phyloP scores from a whole-genome alignment of 225 moss, liverwort and hornwort genomes.

The Bryum argenteum region DNA sequence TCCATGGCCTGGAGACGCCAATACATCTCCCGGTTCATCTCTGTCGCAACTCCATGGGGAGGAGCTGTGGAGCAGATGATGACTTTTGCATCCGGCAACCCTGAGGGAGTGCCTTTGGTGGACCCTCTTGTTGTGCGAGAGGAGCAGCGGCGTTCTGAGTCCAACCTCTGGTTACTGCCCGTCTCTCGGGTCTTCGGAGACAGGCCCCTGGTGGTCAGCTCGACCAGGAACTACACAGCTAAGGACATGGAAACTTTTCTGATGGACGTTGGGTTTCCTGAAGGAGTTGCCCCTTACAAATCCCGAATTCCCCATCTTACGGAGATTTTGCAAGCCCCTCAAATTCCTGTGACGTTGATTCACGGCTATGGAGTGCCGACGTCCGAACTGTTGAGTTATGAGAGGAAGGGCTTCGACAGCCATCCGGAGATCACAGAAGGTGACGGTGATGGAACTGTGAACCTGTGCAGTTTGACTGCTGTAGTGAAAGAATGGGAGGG shows the following conservation, averaged over 20 bases:
- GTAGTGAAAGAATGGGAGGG: slow-evolving; percentile 53
- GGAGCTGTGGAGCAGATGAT: slow-evolving; percentile 81
- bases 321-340: slow-evolving; percentile 62
- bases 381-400: slow-evolving; percentile 63
- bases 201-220: slow-evolving; percentile 64
- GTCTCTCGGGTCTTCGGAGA: slow-evolving; percentile 58
- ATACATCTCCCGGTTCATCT: slow-evolving; percentile 67
- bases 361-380: slow-evolving; percentile 66
- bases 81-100: slow-evolving; percentile 89
- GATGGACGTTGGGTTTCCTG: slow-evolving; percentile 68
- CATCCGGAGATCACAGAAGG: slow-evolving; percentile 43
- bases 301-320: slow-evolving; percentile 78
- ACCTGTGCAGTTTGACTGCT: slow-evolving; percentile 53
- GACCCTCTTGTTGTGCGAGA: slow-evolving; percentile 68
- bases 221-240: slow-evolving; percentile 63
- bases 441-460: slow-evolving; percentile 65
- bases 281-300: slow-evolving; percentile 66
- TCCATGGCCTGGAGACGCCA: slow-evolving; percentile 59
- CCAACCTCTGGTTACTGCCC: slow-evolving; percentile 84
- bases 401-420: slow-evolving; percentile 46
- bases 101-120: slow-evolving; percentile 75
- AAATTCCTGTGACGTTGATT: slow-evolving; percentile 66
- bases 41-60: slow-evolving; percentile 82
- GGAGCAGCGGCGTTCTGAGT: slow-evolving; percentile 86
- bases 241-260: slow-evolving; percentile 72